These are phyloP conservation scores for Thelonectria discophora DNA, from an alignment of 2,329 filamentous ascomycete species.

Conservation along the genomic window DNA sequence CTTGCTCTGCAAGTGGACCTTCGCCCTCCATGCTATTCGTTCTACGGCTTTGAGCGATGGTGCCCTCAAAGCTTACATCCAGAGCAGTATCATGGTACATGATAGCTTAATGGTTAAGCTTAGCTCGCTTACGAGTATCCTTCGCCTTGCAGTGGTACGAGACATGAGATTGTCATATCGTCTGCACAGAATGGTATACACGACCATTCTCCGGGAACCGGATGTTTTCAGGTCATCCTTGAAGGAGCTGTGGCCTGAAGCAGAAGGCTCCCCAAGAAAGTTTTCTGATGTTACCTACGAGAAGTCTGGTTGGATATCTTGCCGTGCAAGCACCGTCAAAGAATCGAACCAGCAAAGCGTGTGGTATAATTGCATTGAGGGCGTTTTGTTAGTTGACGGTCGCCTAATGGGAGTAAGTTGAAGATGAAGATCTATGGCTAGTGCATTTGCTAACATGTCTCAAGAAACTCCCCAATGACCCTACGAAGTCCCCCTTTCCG, in stretches of 20 bases:
- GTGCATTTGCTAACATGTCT: slow-evolving; percentile 4
- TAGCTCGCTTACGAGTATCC: slow-evolving; percentile 24
- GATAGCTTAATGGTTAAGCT: slow-evolving; percentile 40
- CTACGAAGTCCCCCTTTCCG: slow-evolving; percentile 52
- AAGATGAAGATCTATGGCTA: neutral
- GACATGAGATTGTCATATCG: slow-evolving; percentile 37
- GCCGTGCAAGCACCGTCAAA: slow-evolving; percentile 19
- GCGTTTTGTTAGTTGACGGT: slow-evolving; percentile 47
- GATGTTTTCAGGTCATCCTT: slow-evolving; percentile 31
- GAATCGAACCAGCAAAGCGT: slow-evolving; percentile 28
- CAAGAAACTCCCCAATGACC: slow-evolving; percentile 60
- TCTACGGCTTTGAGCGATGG: slow-evolving; percentile 16
- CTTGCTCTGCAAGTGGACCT: slow-evolving; percentile 60
- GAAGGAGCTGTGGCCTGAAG: slow-evolving; percentile 35
- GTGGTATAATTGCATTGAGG: slow-evolving; percentile 46
- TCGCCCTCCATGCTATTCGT: slow-evolving; percentile 26
- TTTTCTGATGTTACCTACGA: slow-evolving; percentile 17
- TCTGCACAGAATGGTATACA: slow-evolving; percentile 20
- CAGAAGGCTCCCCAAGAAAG: slow-evolving; percentile 23
- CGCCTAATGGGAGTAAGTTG: slow-evolving; percentile 41
- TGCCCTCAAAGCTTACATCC: slow-evolving; percentile 31
- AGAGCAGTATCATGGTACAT: slow-evolving; percentile 37
- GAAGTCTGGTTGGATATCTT: slow-evolving; percentile 29
- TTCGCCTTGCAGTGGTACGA: slow-evolving; percentile 33
- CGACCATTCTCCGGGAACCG: slow-evolving; percentile 21